These are phyloP conservation scores for Lodderomyces elongisporus DNA, from an alignment of 1,139 yeast genomes.

Conservation along the genomic window DNA sequence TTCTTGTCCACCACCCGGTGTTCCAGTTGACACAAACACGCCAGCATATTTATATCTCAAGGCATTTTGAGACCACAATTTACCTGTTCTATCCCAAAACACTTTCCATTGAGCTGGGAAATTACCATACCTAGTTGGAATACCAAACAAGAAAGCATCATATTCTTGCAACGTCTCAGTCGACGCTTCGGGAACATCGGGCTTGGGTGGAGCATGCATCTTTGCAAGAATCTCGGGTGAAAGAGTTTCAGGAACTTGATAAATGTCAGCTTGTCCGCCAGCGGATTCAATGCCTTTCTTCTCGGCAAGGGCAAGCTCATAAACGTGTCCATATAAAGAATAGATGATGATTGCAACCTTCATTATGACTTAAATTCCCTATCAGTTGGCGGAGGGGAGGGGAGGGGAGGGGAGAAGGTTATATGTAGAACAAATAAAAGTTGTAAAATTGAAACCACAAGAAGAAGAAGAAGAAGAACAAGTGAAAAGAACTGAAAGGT, in stretches of 20 bases:
- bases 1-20: too few relatives aligned
- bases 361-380: background rate
- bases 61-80: too few relatives aligned
- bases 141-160: too few relatives aligned
- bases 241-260: conserved; percentile 35
- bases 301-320: conserved; percentile 30
- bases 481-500: too few relatives aligned
- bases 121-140: too few relatives aligned
- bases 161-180: too few relatives aligned
- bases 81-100: too few relatives aligned
- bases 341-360: conserved; percentile 31
- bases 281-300: conserved; percentile 34
- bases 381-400: conserved; percentile 1
- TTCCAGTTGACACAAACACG: too few relatives aligned
- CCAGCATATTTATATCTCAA: too few relatives aligned
- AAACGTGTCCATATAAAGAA: conserved; percentile 33
- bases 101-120: too few relatives aligned
- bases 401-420: background rate
- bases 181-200: conserved; percentile 36
- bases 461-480: background rate
- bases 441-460: too few relatives aligned
- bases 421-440: background rate
- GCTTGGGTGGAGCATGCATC: conserved; percentile 30
- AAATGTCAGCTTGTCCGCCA: conserved; percentile 33
- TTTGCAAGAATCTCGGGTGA: conserved; percentile 23